phyloP scores from a whole-genome alignment of 106 monocot species.

The Platanthera zijinensis region DNA sequence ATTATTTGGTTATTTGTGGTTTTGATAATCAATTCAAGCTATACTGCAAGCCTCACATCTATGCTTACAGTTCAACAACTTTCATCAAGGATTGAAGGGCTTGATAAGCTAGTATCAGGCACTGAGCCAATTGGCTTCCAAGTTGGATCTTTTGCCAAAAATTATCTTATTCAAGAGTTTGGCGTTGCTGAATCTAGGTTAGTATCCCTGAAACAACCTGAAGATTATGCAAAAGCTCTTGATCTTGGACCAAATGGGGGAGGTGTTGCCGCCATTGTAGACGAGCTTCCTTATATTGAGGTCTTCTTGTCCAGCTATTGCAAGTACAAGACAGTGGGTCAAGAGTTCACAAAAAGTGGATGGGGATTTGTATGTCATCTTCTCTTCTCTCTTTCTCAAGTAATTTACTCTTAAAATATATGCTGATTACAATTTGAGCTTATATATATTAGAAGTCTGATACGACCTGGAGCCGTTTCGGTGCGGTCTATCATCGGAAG shows the following conservation, averaged over 20 bases:
- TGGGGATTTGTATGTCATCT: slow-evolving; percentile 86
- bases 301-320: slow-evolving; percentile 72
- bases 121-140: slow-evolving; percentile 71
- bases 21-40: slow-evolving; percentile 86
- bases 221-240: slow-evolving; percentile 61
- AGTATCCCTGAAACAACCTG: slow-evolving; percentile 37
- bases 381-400: not conserved
- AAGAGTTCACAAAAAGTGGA: slow-evolving; percentile 80
- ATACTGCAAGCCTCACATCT: slow-evolving; percentile 92
- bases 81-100: slow-evolving; percentile 53
- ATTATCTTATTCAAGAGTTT: slow-evolving; percentile 66
- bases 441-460: too few relatives aligned
- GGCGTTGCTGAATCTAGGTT: slow-evolving; percentile 55
- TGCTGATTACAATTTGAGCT: too few relatives aligned
- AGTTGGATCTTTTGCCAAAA: slow-evolving; percentile 61
- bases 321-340: slow-evolving; percentile 64
- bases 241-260: slow-evolving; percentile 53
- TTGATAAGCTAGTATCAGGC: slow-evolving; percentile 68
- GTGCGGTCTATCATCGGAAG: too few relatives aligned
- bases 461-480: too few relatives aligned
- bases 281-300: slow-evolving; percentile 72
- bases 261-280: slow-evolving; percentile 79
- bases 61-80: slow-evolving; percentile 92
- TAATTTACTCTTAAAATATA: too few relatives aligned
- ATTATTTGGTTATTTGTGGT: slow-evolving; percentile 93